Base-by-base conservation (phyloP, 441 rosid species). In the Jatropha podagrica region DNA sequence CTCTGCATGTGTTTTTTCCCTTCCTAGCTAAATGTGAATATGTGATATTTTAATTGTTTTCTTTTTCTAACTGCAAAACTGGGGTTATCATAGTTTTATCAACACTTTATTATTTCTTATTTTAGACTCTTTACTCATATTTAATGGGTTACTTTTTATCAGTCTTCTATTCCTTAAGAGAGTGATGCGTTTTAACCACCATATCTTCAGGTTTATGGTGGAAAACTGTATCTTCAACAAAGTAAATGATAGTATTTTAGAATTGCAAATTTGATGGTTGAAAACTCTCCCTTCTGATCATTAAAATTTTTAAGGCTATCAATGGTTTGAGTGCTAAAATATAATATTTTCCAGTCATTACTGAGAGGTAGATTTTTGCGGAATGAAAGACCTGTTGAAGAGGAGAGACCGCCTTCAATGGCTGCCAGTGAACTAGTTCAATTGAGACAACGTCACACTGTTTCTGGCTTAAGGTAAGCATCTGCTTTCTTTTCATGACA, bases 301-400 rank as follows among this genome's bases (percentile, higher is more conserved):
- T 18, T 44, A 52, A 52, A 41, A 13, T 63, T 61, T 7, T 46
- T 73, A 48, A 55, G 26, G 23, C 37, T 73, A 32, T 51, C 20
- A n/a, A 20, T 73, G 27, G 52, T 14, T 74, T 61, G 41, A 54
- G 49, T 44, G 65, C 70, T 82, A 74, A 68, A 76, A 60, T 56
- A 49, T 42, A 68, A 64, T 49, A n/a, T 77, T 70, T 81, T 87
- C 65, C 89, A 93, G 99, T 91, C 98, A 58, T 85, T 96, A 81
- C 90, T 96, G 65, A 85, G 99, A 81, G 98, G 99, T 78, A 89
- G 99, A 87, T 96, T 96, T 82, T 87, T 93, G 83, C 84, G 99
- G 70, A 90, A 88, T 80, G 99, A 95, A 87, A 89, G 90, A 82
- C 85, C 93, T 44, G 89, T 78, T 65, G 95, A 90, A 81, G 92